Evolutionary conservation across 2,329 filamentous ascomycete genomes (phyloP).

Genomic region (Aspergillus puulaauensis): DNA sequence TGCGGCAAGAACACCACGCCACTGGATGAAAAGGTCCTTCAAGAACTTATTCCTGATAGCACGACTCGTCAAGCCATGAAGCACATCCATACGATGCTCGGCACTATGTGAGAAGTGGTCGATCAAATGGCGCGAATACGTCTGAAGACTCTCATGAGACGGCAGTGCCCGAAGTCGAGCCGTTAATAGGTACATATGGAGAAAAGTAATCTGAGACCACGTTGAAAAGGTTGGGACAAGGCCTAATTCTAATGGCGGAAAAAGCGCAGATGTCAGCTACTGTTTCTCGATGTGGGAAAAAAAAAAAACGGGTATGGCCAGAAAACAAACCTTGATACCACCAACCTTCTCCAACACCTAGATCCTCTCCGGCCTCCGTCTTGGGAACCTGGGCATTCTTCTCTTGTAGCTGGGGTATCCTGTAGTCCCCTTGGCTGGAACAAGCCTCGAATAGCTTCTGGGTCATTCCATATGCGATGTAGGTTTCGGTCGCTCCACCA

Average conservation of each 20-base stretch:
- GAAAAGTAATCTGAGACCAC: slow-evolving; percentile 93
- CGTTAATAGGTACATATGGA: slow-evolving; percentile 91
- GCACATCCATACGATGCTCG: slow-evolving; percentile 65
- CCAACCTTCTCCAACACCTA: slow-evolving; percentile 71
- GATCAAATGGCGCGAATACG: slow-evolving; percentile 85
- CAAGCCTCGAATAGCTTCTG: slow-evolving; percentile 77
- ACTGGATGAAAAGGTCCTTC: slow-evolving; percentile 91
- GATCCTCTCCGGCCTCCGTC: slow-evolving; percentile 75
- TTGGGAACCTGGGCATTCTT: slow-evolving; percentile 67
- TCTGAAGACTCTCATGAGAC: slow-evolving; percentile 62
- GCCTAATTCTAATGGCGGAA: slow-evolving; percentile 61
- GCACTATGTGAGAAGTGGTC: slow-evolving; percentile 80
- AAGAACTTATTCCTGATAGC: slow-evolving; percentile 60
- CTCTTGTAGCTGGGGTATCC: slow-evolving; percentile 65
- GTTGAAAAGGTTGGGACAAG: slow-evolving; percentile 87
- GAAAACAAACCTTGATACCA: slow-evolving; percentile 74
- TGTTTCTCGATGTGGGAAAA: not conserved
- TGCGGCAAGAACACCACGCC: slow-evolving; percentile 80
- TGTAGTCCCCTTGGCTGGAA: slow-evolving; percentile 71
- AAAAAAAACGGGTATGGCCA: not conserved
- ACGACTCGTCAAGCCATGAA: slow-evolving; percentile 52
- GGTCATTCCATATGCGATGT: slow-evolving; percentile 76
- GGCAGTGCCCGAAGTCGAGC: slow-evolving; percentile 77
- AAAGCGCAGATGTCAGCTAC: not conserved
- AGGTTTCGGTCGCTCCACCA: slow-evolving; percentile 58